phyloP scores from a whole-genome alignment of 1,139 yeast genomes.

The Schwanniomyces etchellsii region DNA sequence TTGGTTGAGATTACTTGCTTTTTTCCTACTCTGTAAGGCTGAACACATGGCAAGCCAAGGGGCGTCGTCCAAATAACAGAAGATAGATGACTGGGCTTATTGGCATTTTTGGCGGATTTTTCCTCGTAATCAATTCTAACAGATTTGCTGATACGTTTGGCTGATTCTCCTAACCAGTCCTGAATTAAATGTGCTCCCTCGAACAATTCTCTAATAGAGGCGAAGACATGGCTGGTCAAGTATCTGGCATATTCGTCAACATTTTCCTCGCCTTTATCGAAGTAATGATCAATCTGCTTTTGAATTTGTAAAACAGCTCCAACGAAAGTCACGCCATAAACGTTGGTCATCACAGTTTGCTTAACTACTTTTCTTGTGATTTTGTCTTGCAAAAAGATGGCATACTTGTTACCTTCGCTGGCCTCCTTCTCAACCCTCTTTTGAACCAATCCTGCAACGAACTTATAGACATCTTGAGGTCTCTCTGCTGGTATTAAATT shows the following conservation, averaged over 20 bases:
- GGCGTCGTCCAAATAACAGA: constrained; percentile 98
- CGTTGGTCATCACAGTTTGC: constrained; percentile 98
- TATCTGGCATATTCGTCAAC: constrained; percentile 51
- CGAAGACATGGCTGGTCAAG: constrained; percentile 73
- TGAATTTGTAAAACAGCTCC: constrained; percentile 90
- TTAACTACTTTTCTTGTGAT: constrained; percentile 86
- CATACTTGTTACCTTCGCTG: constrained; percentile 47
- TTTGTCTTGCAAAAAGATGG: constrained; percentile 50
- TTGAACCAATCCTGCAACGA: constrained; percentile 73
- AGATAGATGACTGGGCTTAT: constrained; percentile 63
- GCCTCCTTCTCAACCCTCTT: constrained; percentile 58
- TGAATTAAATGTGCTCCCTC: constrained; percentile 93
- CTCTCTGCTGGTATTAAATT: constrained; percentile 75
- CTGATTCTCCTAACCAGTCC: constrained; percentile 91
- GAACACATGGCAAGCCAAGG: constrained; percentile 88
- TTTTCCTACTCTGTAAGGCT: constrained; percentile 77
- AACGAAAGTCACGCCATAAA: constrained; percentile 91
- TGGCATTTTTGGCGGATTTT: constrained; percentile 16
- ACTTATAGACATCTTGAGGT: constrained; percentile 88
- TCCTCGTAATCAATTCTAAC: constrained; percentile 57
- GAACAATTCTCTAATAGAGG: constrained; percentile 79
- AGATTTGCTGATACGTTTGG: constrained; percentile 74
- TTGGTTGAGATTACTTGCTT: constrained; percentile 67
- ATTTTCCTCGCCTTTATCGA: constrained; percentile 38
- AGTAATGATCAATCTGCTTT: constrained; percentile 49